phyloP scores from a whole-genome alignment of 345 rosid species.

The Melastoma malabathricum region DNA sequence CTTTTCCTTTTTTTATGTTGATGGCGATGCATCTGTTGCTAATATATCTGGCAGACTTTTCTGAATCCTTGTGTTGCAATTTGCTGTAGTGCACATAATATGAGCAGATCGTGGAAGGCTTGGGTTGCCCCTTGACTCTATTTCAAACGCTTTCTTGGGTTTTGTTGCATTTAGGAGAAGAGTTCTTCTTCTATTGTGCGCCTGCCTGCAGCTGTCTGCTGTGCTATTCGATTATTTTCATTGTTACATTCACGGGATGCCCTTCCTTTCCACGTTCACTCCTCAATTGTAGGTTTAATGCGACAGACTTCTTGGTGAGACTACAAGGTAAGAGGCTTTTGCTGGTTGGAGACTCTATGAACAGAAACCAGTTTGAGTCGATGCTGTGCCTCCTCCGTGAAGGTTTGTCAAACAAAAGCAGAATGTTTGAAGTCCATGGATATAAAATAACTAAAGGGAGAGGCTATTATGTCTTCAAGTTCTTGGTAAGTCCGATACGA shows the following conservation, averaged over 20 bases:
- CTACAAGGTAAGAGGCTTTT: constrained; percentile 68
- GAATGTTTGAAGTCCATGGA: constrained; percentile 72
- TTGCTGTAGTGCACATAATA: too few species aligned
- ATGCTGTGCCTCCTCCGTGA: constrained; percentile 73
- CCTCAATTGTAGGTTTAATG: constrained; percentile 73
- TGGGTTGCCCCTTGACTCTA: too few species aligned
- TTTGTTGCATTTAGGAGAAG: too few species aligned
- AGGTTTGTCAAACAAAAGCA: constrained; percentile 50
- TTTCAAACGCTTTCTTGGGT: too few species aligned
- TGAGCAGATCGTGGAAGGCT: too few species aligned
- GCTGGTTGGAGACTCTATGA: constrained; percentile 96
- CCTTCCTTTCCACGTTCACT: constrained; percentile 17
- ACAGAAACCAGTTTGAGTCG: constrained; percentile 86
- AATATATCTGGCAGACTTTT: too few species aligned
- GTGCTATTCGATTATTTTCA: too few species aligned
- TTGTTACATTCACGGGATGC: not conserved
- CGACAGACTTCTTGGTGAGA: constrained; percentile 79
- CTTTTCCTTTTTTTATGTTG: not conserved
- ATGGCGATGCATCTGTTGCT: too few species aligned
- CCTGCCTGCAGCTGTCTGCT: too few species aligned
- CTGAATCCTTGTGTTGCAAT: too few species aligned
- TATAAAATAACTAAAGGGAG: constrained; percentile 74
- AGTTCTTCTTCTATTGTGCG: too few species aligned
- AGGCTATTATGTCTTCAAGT: constrained; percentile 66
- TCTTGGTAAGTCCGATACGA: constrained; percentile 31